Evolutionary conservation across 495 filamentous ascomycete genomes (phyloP).

Genomic region (Parmelia sp.): DNA sequence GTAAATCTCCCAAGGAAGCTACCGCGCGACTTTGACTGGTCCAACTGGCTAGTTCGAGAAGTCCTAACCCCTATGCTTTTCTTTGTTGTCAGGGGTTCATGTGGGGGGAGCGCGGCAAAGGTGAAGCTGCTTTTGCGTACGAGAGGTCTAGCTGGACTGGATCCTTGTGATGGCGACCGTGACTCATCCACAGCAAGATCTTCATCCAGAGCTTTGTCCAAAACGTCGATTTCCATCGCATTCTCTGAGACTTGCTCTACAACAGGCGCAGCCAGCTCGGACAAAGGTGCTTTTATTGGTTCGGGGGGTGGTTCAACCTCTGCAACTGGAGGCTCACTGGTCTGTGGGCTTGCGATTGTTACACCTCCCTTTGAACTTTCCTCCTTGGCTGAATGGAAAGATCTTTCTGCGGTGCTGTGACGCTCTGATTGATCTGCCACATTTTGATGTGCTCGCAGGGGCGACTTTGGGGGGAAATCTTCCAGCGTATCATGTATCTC

Average conservation of each 20-base stretch:
- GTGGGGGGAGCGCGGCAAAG: conserved; percentile 84
- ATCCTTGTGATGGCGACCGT: conserved; percentile 55
- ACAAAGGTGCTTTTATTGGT: conserved; percentile 14
- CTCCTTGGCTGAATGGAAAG: conserved; percentile 65
- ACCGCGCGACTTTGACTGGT: conserved; percentile 48
- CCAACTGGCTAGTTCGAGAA: conserved; percentile 74
- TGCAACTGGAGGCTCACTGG: conserved; percentile 26
- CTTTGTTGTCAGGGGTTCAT: conserved; percentile 72
- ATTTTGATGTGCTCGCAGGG: background rate
- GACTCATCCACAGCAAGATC: conserved; percentile 45
- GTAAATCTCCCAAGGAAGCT: conserved; percentile 61
- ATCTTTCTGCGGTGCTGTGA: conserved; percentile 50
- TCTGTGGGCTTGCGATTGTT: conserved; percentile 18
- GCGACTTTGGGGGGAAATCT: conserved; percentile 9
- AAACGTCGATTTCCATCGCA: conserved; percentile 23
- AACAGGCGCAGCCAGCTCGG: conserved; percentile 14
- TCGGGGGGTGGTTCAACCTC: conserved; percentile 25
- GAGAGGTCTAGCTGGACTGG: conserved; percentile 54
- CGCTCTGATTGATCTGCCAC: conserved; percentile 33
- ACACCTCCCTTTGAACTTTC: conserved; percentile 34
- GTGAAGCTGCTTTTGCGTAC: conserved; percentile 89
- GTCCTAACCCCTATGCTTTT: conserved; percentile 70
- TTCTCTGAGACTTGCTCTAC: conserved; percentile 23
- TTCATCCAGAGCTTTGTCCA: conserved; percentile 41
- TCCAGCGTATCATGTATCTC: conserved; percentile 33